Percentiles rank a stretch among this genome's conserved stretches.
Evolutionary conservation across 1,284 basidiomycete genomes (phyloP).

Genomic region (Pholiota adiposa): DNA sequence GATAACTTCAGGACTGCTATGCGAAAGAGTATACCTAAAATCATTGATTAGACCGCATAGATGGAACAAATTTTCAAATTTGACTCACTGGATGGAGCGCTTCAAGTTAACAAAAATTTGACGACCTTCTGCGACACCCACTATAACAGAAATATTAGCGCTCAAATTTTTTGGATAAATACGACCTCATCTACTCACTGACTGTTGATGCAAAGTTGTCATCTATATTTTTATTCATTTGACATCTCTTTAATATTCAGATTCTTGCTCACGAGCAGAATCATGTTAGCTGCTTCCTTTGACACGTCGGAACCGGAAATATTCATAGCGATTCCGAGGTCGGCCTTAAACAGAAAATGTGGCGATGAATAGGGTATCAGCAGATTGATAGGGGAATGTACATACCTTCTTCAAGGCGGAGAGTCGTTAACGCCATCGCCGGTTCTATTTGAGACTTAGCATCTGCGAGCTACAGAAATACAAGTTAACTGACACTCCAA

Average conservation of each 20-base stretch:
- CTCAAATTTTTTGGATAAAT: background rate
- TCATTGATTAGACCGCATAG: background rate
- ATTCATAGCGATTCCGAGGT: constrained; percentile 78
- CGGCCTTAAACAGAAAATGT: constrained; percentile 52
- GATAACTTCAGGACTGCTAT: constrained; percentile 71
- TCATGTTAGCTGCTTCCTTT: constrained; percentile 78
- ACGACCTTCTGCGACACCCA: constrained; percentile 70
- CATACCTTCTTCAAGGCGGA: constrained; percentile 66
- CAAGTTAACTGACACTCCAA: constrained; percentile 59
- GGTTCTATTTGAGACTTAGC: constrained; percentile 36
- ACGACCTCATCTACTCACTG: constrained; percentile 45
- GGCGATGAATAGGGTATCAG: background rate
- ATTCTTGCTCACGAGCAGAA: constrained; percentile 50
- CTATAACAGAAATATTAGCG: constrained; percentile 30
- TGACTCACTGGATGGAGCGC: constrained; percentile 63
- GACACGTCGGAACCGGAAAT: constrained; percentile 75
- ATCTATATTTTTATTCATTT: constrained; percentile 37
- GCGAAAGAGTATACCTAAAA: constrained; percentile 62
- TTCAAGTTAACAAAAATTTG: constrained; percentile 73
- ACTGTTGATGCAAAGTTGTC: constrained; percentile 75
- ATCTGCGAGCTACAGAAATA: background rate
- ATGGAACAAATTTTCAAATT: background rate
- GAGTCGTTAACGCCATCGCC: constrained; percentile 77
- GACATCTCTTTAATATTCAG: background rate
- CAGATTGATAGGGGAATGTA: background rate